Percentiles rank a stretch among this genome's conserved stretches.
phyloP scores from a whole-genome alignment of 805 yeast species.

The Hanseniaspora vineae region DNA sequence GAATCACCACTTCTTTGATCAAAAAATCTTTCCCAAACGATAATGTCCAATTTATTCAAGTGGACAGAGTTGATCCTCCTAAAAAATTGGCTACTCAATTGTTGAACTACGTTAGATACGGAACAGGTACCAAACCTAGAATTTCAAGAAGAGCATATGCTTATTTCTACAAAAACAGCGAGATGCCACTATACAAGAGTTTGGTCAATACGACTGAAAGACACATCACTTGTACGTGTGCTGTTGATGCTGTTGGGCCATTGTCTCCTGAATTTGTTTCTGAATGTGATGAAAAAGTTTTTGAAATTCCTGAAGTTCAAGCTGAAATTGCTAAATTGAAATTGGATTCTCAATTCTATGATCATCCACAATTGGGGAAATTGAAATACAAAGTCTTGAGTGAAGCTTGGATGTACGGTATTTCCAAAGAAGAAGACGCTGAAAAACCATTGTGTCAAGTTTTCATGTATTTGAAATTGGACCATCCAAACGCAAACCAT shows the following conservation, averaged over 20 bases:
- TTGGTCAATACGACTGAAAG: conserved; percentile 52
- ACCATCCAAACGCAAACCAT: conserved; percentile 62
- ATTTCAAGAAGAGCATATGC: conserved; percentile 58
- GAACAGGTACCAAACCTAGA: conserved; percentile 34
- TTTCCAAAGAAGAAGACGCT: conserved; percentile 40
- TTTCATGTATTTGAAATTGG: conserved; percentile 60
- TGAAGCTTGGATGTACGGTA: conserved; percentile 84
- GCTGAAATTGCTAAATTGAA: conserved; percentile 58
- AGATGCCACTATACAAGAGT: conserved; percentile 50
- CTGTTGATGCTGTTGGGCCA: conserved; percentile 57
- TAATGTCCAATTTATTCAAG: conserved; percentile 50
- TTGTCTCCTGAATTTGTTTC: conserved; percentile 50
- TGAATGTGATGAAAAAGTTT: conserved; percentile 38
- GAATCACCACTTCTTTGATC: conserved; percentile 43
- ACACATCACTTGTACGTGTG: conserved; percentile 44
- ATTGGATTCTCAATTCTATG: conserved; percentile 34
- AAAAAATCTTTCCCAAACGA: conserved; percentile 42
- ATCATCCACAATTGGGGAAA: conserved; percentile 13
- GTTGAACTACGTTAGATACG: conserved; percentile 53
- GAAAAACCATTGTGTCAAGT: conserved; percentile 46
- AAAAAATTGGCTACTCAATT: conserved; percentile 56
- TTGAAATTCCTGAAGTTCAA: conserved; percentile 40
- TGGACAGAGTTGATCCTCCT: conserved; percentile 69
- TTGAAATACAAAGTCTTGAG: conserved; percentile 31
- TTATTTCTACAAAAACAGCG: conserved; percentile 47